phyloP scores from a whole-genome alignment of 75 land plant species.

The Pinus albicaulis region DNA sequence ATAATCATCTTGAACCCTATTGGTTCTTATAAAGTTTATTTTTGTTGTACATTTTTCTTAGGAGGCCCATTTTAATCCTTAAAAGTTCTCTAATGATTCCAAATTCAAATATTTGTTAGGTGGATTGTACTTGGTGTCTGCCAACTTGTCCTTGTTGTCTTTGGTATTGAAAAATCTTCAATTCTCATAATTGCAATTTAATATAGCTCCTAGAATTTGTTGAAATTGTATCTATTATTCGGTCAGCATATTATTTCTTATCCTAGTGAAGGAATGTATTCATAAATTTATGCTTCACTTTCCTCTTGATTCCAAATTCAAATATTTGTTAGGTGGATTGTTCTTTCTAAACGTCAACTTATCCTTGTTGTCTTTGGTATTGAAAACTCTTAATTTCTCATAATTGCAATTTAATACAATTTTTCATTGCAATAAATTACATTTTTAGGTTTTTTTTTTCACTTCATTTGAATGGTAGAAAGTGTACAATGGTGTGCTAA shows the following conservation, averaged over 20 bases:
- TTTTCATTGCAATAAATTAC: background rate
- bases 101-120: background rate
- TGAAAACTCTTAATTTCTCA: too few species aligned
- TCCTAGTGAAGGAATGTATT: background rate
- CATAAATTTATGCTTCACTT: background rate
- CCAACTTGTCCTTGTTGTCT: background rate
- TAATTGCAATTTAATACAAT: background rate
- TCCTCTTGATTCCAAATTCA: background rate
- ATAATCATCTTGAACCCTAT: too few species aligned
- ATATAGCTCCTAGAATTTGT: background rate
- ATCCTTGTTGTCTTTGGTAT: background rate
- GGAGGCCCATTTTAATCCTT: too few species aligned
- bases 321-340: background rate
- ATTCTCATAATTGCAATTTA: background rate
- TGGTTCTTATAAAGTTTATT: too few species aligned
- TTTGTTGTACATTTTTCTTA: too few species aligned
- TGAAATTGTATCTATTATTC: background rate
- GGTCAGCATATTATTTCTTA: background rate
- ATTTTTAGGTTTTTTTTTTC: constrained; percentile 11
- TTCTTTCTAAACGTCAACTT: too few species aligned
- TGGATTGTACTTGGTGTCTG: background rate
- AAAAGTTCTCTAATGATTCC: background rate
- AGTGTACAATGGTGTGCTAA: constrained; percentile 72
- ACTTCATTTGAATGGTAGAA: constrained; percentile 64
- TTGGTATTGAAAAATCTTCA: background rate